These are phyloP conservation scores for Lanmaoa pseudosensibilis DNA, from an alignment of 768 basidiomycete species.

Conservation along the genomic window DNA sequence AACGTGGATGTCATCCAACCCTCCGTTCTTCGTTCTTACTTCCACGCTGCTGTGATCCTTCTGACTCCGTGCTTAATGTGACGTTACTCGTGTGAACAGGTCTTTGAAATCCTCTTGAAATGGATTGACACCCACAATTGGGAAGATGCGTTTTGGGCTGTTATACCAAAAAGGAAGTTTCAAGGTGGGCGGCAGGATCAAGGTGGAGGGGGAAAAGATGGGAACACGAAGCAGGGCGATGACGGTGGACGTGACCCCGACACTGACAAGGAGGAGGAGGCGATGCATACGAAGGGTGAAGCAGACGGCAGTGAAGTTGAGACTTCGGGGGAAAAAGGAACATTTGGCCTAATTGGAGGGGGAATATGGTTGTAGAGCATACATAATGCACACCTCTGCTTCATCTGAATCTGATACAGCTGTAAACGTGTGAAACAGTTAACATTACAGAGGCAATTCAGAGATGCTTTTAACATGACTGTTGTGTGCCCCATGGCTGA, in stretches of 20 bases:
- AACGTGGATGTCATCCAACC: background rate
- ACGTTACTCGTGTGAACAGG: constrained; percentile 34
- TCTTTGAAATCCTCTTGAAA: constrained; percentile 86
- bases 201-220: constrained; percentile 9
- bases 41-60: background rate
- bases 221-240: background rate
- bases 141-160: constrained; percentile 82
- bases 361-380: background rate
- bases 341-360: background rate
- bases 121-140: constrained; percentile 88
- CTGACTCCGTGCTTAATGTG: constrained; percentile 2
- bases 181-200: constrained; percentile 33
- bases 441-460: background rate
- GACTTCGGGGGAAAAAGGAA: background rate
- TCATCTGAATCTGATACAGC: background rate
- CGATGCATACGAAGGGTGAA: background rate
- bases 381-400: background rate
- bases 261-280: background rate
- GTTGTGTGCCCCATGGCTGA: constrained; percentile 48
- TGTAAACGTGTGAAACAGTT: background rate
- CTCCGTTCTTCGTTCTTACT: background rate
- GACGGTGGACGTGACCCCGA: background rate
- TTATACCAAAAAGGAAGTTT: constrained; percentile 93
- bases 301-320: background rate
- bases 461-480: fast-evolving